Conservation (phyloP, 2,329 filamentous ascomycete genomes). For the Penicillium sp. region DNA sequence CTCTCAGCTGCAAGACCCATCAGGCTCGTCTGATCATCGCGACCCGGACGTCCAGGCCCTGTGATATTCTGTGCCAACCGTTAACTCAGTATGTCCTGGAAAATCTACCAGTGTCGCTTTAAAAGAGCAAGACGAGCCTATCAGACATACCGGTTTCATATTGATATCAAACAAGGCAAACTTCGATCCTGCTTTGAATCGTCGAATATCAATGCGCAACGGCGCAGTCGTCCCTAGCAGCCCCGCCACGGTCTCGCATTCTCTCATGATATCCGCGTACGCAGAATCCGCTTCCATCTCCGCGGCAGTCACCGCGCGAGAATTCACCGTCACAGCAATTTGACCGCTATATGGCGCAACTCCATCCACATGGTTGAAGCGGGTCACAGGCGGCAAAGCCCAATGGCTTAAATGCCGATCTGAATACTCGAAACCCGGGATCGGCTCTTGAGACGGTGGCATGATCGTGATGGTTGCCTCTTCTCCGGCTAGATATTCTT, state of each 20-base stretch:
- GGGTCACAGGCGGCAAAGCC: conserved; percentile 46
- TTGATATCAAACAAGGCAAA: conserved; percentile 55
- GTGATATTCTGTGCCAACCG: conserved; percentile 46
- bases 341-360: conserved; percentile 53
- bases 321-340: conserved; percentile 52
- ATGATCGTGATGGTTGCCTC: conserved; percentile 55
- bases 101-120: neutral
- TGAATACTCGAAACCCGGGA: neutral
- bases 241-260: conserved; percentile 45
- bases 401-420: conserved; percentile 24
- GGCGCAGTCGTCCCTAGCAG: conserved; percentile 45
- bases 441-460: conserved; percentile 41
- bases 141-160: conserved; percentile 49
- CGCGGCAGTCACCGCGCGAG: conserved; percentile 35
- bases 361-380: conserved; percentile 50
- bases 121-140: too few relatives aligned
- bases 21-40: conserved; percentile 51
- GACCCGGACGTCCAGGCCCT: conserved; percentile 48
- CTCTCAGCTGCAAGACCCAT: conserved; percentile 45
- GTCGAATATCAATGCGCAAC: conserved; percentile 50
- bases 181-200: conserved; percentile 33
- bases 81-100: neutral
- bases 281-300: conserved; percentile 33
- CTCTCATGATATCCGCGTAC: conserved; percentile 33
- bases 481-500: conserved; percentile 50